Conservation (phyloP, 495 filamentous ascomycete genomes). For the Aspergillus coremiiformis region DNA sequence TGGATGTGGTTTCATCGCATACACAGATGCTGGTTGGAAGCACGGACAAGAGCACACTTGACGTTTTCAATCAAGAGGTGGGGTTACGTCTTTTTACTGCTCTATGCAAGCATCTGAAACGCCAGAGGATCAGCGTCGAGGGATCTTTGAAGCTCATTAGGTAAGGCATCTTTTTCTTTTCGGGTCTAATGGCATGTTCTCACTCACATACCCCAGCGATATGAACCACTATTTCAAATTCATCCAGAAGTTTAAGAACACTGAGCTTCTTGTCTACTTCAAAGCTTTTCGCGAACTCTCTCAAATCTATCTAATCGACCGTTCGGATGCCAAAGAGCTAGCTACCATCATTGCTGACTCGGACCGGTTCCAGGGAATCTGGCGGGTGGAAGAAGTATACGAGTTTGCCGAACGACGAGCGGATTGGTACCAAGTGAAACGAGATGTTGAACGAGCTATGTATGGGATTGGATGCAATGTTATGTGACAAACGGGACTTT, state of each 20-base stretch:
- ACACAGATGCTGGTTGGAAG: constrained; percentile 86
- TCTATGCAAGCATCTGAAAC: constrained; percentile 93
- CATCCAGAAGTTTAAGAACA: constrained; percentile 71
- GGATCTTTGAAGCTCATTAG: constrained; percentile 88
- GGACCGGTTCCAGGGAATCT: constrained; percentile 83
- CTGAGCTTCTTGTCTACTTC: constrained; percentile 80
- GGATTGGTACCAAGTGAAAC: constrained; percentile 87
- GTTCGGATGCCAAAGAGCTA: constrained; percentile 85
- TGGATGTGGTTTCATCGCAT: constrained; percentile 79
- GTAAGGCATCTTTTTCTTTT: constrained; percentile 29
- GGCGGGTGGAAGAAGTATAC: constrained; percentile 92
- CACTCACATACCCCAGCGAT: constrained; percentile 50
- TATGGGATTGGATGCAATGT: constrained; percentile 86
- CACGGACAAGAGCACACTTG: constrained; percentile 94
- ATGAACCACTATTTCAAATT: constrained; percentile 91
- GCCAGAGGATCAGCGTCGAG: constrained; percentile 83
- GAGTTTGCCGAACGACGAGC: constrained; percentile 91
- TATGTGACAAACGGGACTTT: constrained; percentile 53
- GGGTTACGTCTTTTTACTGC: constrained; percentile 84
- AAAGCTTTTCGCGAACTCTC: constrained; percentile 83
- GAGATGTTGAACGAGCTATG: constrained; percentile 91
- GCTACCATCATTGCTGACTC: constrained; percentile 90
- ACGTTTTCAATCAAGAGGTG: constrained; percentile 98
- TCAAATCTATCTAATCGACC: constrained; percentile 91
- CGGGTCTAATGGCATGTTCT: not conserved